These are phyloP conservation scores for Russula dissimulans DNA, from an alignment of 768 basidiomycete genomes.

Conservation along the genomic window DNA sequence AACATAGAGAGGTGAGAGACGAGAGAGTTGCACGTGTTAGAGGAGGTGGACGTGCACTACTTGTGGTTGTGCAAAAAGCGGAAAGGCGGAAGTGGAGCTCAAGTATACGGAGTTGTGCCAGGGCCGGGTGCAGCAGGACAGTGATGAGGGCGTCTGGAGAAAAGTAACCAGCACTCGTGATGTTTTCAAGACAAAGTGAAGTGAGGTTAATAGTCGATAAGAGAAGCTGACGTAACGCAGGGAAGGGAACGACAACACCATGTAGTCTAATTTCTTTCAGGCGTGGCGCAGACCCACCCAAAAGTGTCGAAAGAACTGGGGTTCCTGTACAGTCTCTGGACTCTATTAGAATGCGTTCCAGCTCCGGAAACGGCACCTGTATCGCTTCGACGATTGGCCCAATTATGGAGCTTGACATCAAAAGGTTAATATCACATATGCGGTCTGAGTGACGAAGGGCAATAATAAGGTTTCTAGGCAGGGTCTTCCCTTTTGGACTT, in stretches of 20 bases:
- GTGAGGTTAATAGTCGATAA: background rate
- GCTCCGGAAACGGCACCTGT: conserved; percentile 21
- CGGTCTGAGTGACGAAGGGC: background rate
- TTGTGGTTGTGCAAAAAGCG: background rate
- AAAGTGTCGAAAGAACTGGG: conserved; percentile 21
- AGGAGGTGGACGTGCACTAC: background rate
- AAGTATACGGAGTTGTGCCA: background rate
- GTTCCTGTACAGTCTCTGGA: conserved; percentile 28
- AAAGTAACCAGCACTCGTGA: background rate
- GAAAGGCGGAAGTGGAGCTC: background rate
- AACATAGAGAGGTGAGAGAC: background rate
- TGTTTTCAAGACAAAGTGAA: background rate
- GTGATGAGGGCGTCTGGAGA: background rate
- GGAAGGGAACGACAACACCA: background rate
- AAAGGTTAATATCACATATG: background rate
- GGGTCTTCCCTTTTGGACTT: background rate
- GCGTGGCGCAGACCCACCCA: background rate
- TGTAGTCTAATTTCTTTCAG: background rate
- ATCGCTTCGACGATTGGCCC: conserved; percentile 14
- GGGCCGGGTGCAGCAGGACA: background rate
- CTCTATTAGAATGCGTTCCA: conserved; percentile 17
- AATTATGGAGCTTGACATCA: background rate
- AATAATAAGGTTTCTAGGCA: background rate
- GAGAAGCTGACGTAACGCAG: background rate
- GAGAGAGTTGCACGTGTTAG: background rate